Evolutionary conservation across 257 asterid species (phyloP), one percentile per base, ranked within the genome.

Genomic region (Plantago major): DNA sequence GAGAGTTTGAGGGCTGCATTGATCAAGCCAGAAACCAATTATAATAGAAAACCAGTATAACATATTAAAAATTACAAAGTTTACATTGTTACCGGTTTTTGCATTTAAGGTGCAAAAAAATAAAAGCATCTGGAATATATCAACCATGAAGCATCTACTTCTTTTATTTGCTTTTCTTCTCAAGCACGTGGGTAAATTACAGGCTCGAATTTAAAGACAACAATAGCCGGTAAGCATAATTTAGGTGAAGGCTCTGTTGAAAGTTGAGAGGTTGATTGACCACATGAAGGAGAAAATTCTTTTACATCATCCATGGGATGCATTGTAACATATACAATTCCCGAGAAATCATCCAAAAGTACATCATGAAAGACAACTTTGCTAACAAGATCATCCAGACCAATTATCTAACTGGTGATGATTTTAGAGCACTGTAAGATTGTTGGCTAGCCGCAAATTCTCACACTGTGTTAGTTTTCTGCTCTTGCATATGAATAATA

Each of bases 1-100:
- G 87, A 62, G 82, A 66, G 78, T 69, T 74, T 14, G 74, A 67
- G 44, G 80, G 71, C 95, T 92, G 86, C 79, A 73, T 71, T 55
- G 46, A 59, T 74, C 61, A 56, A 74, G 68, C 67, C n/a, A 67
- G 46, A 57, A 66, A 61, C 37, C 45, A 22, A 7, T 33, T 33
- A 33, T 7, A 33, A 5, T 33, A 5, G 7, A 33, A n/a, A 33
- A 33, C 40, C 40, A 33, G 6, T 33, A 33, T 5, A 33, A 33
- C 26, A 1, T 33, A 33, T 1, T 33, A 42, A 42, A 16, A 11
- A 38, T 12, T 10, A 40, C 40, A 42, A 46, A 38, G 13, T n/a
- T 19, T 58, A 40, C 17, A 45, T 7, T 43, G 18, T 67, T 43
- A 15, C 47, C 19, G 26, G 38, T 18, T 19, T 3, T 12, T 9